phyloP scores from a whole-genome alignment of 495 filamentous ascomycete species.

The Trichocladium uniseriatum region DNA sequence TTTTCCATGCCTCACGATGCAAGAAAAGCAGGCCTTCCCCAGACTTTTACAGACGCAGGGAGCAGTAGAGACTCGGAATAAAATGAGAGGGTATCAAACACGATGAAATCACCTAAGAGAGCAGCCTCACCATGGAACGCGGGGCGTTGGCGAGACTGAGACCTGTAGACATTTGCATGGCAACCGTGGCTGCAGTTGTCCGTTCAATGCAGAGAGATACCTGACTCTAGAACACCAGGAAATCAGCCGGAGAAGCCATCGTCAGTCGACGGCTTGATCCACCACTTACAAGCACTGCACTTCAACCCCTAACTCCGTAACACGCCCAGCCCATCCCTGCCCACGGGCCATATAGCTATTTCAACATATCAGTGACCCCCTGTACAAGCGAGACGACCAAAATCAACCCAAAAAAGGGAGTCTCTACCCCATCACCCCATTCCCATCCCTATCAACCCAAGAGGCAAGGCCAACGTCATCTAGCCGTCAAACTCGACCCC shows the following conservation, averaged over 20 bases:
- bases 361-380: neutral
- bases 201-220: neutral
- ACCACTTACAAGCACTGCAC: conserved; percentile 4
- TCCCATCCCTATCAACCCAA: neutral
- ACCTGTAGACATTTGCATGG: neutral
- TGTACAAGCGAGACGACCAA: neutral
- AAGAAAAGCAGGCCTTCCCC: no score
- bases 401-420: neutral
- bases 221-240: neutral
- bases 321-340: no score
- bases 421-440: neutral
- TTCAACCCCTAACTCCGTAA: neutral
- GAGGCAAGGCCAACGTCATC: conserved; percentile 1
- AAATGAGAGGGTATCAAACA: no score
- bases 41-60: no score
- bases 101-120: no score
- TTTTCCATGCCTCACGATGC: no score
- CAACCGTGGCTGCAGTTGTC: neutral
- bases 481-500: conserved; percentile 32
- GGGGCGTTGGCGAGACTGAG: no score
- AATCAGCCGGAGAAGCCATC: conserved; percentile 1
- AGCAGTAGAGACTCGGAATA: no score
- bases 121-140: no score
- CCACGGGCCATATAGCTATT: neutral
- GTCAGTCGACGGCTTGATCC: neutral